These are phyloP conservation scores for Coniella vitis DNA, from an alignment of 2,329 filamentous ascomycete genomes.

Conservation along the genomic window DNA sequence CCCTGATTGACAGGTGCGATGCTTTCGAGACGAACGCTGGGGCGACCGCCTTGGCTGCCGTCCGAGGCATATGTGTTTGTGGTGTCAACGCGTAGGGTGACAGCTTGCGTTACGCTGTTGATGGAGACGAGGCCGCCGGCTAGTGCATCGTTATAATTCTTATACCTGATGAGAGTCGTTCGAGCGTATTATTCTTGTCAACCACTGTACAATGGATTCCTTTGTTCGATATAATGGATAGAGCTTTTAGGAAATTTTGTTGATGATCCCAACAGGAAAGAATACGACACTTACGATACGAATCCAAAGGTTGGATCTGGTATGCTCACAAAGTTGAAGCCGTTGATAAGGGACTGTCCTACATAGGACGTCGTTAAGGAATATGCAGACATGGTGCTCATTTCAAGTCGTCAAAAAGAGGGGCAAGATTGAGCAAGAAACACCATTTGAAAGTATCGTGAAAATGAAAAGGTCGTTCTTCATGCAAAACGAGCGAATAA, in stretches of 20 bases:
- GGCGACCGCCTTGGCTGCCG: conserved; percentile 34
- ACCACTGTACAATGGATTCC: not conserved
- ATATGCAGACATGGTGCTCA: conserved; percentile 24
- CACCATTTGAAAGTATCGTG: not conserved
- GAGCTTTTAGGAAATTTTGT: too few relatives aligned
- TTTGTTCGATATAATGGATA: too few relatives aligned
- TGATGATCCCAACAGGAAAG: too few relatives aligned
- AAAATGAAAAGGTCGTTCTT: not conserved
- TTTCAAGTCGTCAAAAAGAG: not conserved
- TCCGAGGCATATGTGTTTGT: conserved; percentile 29
- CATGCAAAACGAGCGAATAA: too few relatives aligned
- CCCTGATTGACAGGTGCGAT: conserved; percentile 39
- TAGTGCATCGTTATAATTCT: conserved; percentile 34
- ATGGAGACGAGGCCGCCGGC: conserved; percentile 35
- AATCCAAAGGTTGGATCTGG: conserved; percentile 60
- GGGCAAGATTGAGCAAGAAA: not conserved
- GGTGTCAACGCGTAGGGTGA: conserved; percentile 40
- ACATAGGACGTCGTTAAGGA: conserved; percentile 36
- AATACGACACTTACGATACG: conserved; percentile 50
- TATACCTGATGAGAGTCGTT: conserved; percentile 33
- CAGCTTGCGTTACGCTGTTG: conserved; percentile 32
- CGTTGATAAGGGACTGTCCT: conserved; percentile 36
- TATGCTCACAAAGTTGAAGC: conserved; percentile 44
- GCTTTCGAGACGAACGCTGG: conserved; percentile 39
- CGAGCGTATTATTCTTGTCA: not conserved